phyloP scores from a whole-genome alignment of 768 basidiomycete genomes.

The Cystobasidium onofrii region DNA sequence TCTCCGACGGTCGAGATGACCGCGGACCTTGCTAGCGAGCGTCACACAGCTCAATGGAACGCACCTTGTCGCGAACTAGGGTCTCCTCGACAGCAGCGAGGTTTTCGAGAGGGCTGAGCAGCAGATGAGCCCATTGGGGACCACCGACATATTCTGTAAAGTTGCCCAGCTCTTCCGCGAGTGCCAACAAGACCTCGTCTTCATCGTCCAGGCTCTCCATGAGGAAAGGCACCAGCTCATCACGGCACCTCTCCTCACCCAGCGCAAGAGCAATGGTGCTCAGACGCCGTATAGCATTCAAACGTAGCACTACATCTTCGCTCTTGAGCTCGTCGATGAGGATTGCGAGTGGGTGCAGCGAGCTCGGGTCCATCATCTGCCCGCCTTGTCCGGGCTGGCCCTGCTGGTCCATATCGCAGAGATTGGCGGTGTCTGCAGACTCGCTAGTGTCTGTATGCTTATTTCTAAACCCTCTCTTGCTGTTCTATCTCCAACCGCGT shows the following conservation, averaged over 20 bases:
- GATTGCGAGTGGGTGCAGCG: conserved; percentile 26
- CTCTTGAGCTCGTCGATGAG: conserved; percentile 77
- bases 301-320: conserved; percentile 88
- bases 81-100: conserved; percentile 96
- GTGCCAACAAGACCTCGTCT: conserved; percentile 89
- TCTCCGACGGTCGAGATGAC: background rate
- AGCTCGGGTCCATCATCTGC: conserved; percentile 7
- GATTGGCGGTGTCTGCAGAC: background rate
- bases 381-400: conserved; percentile 6
- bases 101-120: conserved; percentile 88
- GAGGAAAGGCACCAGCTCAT: conserved; percentile 91
- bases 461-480: background rate
- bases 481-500: background rate
- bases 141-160: conserved; percentile 96
- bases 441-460: background rate
- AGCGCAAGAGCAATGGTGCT: conserved; percentile 96
- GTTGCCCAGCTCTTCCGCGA: conserved; percentile 89
- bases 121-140: conserved; percentile 68
- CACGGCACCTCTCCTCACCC: conserved; percentile 85
- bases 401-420: conserved; percentile 1
- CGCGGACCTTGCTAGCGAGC: no score
- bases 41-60: conserved; percentile 30
- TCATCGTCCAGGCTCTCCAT: conserved; percentile 99
- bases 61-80: conserved; percentile 90
- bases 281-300: conserved; percentile 94